Percentiles rank a stretch among this genome's conserved stretches.
Evolutionary conservation across 73 alveolate genomes (phyloP).

Genomic region (Paramecium sexaurelia): DNA sequence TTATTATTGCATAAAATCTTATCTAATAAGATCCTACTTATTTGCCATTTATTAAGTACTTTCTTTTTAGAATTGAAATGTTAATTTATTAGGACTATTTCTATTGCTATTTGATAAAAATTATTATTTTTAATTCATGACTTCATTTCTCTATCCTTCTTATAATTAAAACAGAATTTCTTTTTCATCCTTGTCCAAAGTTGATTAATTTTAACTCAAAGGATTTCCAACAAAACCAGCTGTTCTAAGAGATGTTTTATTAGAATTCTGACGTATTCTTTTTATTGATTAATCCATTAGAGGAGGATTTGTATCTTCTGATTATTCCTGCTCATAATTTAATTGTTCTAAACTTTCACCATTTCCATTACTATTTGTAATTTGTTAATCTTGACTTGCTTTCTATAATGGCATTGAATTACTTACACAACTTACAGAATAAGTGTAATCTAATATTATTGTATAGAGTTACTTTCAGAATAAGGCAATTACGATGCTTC

Average conservation of each 20-base stretch:
- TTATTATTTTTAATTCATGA: neutral
- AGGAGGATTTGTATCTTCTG: neutral
- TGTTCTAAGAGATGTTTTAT: neutral
- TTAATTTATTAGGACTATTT: neutral
- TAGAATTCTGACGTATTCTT: neutral
- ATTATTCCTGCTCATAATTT: neutral
- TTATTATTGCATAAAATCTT: neutral
- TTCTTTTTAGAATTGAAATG: neutral
- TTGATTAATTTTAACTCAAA: neutral
- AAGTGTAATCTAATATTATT: neutral
- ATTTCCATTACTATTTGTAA: constrained; percentile 22
- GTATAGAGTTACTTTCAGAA: neutral
- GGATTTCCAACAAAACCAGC: constrained; percentile 8
- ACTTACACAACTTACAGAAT: constrained; percentile 9
- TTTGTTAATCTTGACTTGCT: neutral
- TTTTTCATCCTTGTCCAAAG: neutral
- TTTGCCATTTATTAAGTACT: neutral
- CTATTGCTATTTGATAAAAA: neutral
- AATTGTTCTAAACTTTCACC: neutral
- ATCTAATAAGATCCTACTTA: neutral
- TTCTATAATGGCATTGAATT: neutral
- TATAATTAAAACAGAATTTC: neutral
- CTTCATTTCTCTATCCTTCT: neutral
- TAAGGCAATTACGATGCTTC: constrained; percentile 10
- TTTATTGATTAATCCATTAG: neutral